Evolutionary conservation across 306 rosid species (phyloP), one percentile per base, ranked within the genome.

Genomic region (Acacia crassicarpa): DNA sequence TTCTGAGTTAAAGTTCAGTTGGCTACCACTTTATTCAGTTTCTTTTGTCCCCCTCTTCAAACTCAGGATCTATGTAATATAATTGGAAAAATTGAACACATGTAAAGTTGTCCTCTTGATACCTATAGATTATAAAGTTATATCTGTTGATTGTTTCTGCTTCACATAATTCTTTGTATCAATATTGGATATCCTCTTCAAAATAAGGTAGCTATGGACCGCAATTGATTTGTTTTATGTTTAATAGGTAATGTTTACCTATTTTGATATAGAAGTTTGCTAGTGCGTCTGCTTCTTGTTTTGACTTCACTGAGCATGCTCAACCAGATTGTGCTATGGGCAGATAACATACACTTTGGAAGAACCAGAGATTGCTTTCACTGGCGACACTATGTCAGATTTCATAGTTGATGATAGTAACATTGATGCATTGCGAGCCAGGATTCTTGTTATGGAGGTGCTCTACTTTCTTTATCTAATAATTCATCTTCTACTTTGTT

Each of bases 341-440:
- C 91, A 93, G 98, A 89, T 95, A 78, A 91, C 97, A 70, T 20
- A 93, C 85, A 93, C 96, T 62, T 53, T 87, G 82, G 81, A 86
- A 74, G 93, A 92, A 67, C 99, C 97, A 51, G 91, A 89, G 87
- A 75, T 95, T 74, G 99, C 99, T 81, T 95, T 95, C 92, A 93
- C 98, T 0, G 98, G 98, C 56, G 99, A 93, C 83, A 93, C 99
- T 80, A 95, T 71, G 20, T 81, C 91, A 16, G 98, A 94, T 75
- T 94, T 92, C 85, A 90, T 94, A 69, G 62, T 84, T 71, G 93
- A 94, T 77, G 80, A 85, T 82, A 83, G 53, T 72, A 93, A 95
- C 78, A 46, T 75, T 14, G 99, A 95, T 82, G 92, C 84, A 72
- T 84, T 93, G 89, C 89, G 82, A 81, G 94, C 99, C 20, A 95